Evolutionary conservation across 2,329 filamentous ascomycete genomes (phyloP), one percentile per base, ranked within the genome.

Genomic region (Fusarium verticillioides): DNA sequence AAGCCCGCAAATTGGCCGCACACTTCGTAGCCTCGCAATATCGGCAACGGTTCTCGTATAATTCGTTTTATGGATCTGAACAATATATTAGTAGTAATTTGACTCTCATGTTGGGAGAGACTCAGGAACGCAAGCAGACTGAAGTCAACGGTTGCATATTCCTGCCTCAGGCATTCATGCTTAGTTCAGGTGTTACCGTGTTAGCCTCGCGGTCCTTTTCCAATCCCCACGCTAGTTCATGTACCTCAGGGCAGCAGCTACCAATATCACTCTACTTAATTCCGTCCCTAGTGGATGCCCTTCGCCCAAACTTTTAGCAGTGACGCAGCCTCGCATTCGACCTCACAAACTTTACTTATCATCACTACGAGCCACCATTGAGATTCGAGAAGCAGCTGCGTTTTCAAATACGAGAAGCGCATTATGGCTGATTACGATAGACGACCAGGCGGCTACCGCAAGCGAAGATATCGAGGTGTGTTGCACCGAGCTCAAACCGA

Each of bases 381-480:
- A 47, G 58, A 50, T 40, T 44, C 46, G 43, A 19, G 30, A 54
- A 50, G 43, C 21, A 54, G 26, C 49, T 32, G 58, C 42, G 70
- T 26, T 32, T 42, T 47, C 28, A 43, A 58, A 53, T 63, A 58
- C 60, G 47, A 74, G 52, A 63, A 76, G 57, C 66, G 50, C 66
- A 78, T 57, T 60, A 83, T 91, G 89, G 86, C 86, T 52, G 89
- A 91, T 76, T 85, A 88, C 81, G 88, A 90, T 72, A 84, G 87
- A 72, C 83, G 91, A 80, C 87, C 85, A 19, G 84, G 86, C 42
- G 83, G 88, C 69, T 83, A 87, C 77, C 91, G 93, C 81, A 97
- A 97, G 84, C 88, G 93, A 78, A 89, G 94, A 80, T 92, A 91
- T 80, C 88, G 93, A 93, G 94, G 94, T 95, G 46, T 70, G 76